Evolutionary conservation across 768 basidiomycete species (phyloP).

Genomic region (Glaciozyma martinii): DNA sequence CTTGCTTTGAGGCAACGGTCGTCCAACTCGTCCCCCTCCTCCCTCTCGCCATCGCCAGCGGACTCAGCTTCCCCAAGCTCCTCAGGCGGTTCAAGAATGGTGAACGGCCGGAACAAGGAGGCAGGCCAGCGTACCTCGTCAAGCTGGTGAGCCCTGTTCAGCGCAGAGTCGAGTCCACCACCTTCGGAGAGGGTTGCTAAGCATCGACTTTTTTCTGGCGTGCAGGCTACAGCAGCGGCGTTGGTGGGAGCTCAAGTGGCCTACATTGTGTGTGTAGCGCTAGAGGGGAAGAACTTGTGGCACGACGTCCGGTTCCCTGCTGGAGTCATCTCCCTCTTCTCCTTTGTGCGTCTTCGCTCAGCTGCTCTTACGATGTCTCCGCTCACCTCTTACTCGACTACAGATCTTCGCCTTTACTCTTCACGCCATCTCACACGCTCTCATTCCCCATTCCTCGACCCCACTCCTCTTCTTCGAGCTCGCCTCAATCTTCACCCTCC

Average conservation of each 20-base stretch:
- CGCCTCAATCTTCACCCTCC: constrained; percentile 47
- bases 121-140: constrained; percentile 11
- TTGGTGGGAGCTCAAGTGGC: constrained; percentile 15
- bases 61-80: constrained; percentile 2
- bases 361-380: background rate
- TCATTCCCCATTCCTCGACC: constrained; percentile 38
- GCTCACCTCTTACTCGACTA: background rate
- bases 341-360: constrained; percentile 14
- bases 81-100: constrained; percentile 14
- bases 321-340: constrained; percentile 1
- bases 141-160: constrained; percentile 12
- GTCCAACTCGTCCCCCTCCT: constrained; percentile 5
- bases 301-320: constrained; percentile 10
- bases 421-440: constrained; percentile 23
- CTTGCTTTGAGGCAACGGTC: constrained; percentile 8
- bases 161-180: background rate
- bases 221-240: background rate
- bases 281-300: constrained; percentile 9
- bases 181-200: background rate
- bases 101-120: background rate
- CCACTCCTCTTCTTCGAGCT: constrained; percentile 77
- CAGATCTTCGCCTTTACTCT: constrained; percentile 25
- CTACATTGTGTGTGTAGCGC: constrained; percentile 3
- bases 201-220: background rate
- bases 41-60: constrained; percentile 14